Conservation (phyloP, 208 protist genomes). For the Phytomonas sp. region DNA sequence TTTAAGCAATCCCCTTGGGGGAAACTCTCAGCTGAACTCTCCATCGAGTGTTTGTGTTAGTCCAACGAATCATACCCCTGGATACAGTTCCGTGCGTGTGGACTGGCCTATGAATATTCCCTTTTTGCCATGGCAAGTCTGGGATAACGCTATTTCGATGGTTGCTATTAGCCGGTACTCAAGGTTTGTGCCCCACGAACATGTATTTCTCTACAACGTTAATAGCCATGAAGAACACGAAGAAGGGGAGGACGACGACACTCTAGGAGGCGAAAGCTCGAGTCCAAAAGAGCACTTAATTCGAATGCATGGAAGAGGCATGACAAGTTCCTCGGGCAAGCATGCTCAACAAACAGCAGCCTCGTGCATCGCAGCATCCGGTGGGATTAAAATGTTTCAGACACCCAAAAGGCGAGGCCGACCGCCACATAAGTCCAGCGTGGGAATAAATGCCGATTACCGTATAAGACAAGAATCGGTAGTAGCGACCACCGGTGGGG, state of each 20-base stretch:
- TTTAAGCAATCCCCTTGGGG: background rate
- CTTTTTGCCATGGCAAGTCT: conserved; percentile 84
- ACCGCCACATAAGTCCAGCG: too few relatives aligned
- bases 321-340: too few relatives aligned
- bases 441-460: too few relatives aligned
- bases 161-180: conserved; percentile 44
- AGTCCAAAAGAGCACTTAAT: background rate
- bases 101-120: conserved; percentile 82
- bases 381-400: too few relatives aligned
- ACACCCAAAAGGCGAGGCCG: too few relatives aligned
- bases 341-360: too few relatives aligned
- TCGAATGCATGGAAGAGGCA: too few relatives aligned
- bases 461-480: background rate
- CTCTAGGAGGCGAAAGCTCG: background rate
- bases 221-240: conserved; percentile 16
- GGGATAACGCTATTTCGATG: conserved; percentile 71
- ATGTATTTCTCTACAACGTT: conserved; percentile 69
- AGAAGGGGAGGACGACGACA: conserved; percentile 15
- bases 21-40: background rate
- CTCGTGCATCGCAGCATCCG: too few relatives aligned
- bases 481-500: background rate
- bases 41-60: background rate
- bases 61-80: background rate
- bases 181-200: conserved; percentile 58
- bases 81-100: conserved; percentile 17